A percentile compares a stretch with the other conserved stretches of the same genome.
Conservation (phyloP, 352 stramenopile genomes). For the Aphanomyces invadans region DNA sequence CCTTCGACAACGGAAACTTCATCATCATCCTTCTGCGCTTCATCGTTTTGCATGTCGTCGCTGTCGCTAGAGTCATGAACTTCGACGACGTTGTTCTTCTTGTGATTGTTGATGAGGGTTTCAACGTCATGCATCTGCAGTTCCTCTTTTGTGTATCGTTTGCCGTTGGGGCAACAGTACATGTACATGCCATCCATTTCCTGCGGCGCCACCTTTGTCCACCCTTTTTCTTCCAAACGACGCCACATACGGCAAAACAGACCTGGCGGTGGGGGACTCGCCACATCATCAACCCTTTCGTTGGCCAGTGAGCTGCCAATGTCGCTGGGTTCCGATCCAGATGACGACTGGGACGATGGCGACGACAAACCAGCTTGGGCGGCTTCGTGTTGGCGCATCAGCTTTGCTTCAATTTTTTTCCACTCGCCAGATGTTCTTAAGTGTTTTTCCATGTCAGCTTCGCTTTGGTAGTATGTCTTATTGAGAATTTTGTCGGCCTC, state of each 20-base stretch:
- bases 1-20: background rate
- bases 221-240: slow-evolving; percentile 2
- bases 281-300: no score
- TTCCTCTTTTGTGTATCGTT: slow-evolving; percentile 6
- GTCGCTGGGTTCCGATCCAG: background rate
- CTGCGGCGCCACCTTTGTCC: background rate
- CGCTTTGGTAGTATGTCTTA: slow-evolving; percentile 8
- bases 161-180: slow-evolving; percentile 15
- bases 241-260: slow-evolving; percentile 14
- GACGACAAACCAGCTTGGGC: background rate
- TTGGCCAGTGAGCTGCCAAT: no score
- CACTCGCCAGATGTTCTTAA: slow-evolving; percentile 15
- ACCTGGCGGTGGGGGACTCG: background rate
- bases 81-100: background rate
- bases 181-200: background rate
- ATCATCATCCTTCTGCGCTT: background rate
- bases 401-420: background rate
- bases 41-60: background rate
- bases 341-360: background rate
- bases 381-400: background rate
- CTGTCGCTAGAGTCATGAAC: slow-evolving; percentile 11
- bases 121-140: slow-evolving; percentile 1
- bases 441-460: slow-evolving; percentile 3
- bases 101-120: background rate
- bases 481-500: background rate